Percentiles rank a stretch among this genome's conserved stretches.
Evolutionary conservation across 805 yeast species (phyloP).

Genomic region (Komagataella phaffii): DNA sequence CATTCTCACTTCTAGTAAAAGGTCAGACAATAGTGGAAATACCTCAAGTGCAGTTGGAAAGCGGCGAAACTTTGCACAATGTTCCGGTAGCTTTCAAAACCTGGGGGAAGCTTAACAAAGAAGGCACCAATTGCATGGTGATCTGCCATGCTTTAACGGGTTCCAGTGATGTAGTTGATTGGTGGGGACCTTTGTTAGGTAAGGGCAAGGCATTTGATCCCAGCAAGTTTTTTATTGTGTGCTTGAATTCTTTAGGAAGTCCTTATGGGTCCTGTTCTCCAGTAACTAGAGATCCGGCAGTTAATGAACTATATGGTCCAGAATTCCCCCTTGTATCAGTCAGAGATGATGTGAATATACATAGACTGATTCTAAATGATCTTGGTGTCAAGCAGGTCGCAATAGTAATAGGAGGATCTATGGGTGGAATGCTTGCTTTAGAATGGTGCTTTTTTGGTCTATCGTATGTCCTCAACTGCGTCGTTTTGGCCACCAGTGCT

Average conservation of each 20-base stretch:
- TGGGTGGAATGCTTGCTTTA: conserved; percentile 96
- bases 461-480: conserved; percentile 53
- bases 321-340: conserved; percentile 89
- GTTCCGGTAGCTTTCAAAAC: conserved; percentile 94
- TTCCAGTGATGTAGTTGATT: conserved; percentile 86
- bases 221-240: conserved; percentile 68
- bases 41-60: conserved; percentile 65
- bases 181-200: conserved; percentile 98
- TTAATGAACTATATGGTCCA: conserved; percentile 77
- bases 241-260: conserved; percentile 88
- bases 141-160: conserved; percentile 96
- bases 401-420: conserved; percentile 87
- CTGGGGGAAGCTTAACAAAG: conserved; percentile 77
- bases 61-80: conserved; percentile 57
- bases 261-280: conserved; percentile 97
- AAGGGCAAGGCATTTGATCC: conserved; percentile 85
- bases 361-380: conserved; percentile 62
- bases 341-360: conserved; percentile 83
- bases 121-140: conserved; percentile 67
- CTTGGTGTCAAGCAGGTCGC: conserved; percentile 74
- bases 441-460: conserved; percentile 72
- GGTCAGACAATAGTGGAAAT: conserved; percentile 71
- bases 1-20: conserved; percentile 54
- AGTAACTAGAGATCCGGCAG: conserved; percentile 62
- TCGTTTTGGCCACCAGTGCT: conserved; percentile 89